These are phyloP conservation scores for Cyberlindnera maritima DNA, from an alignment of 805 yeast species.

Conservation along the genomic window DNA sequence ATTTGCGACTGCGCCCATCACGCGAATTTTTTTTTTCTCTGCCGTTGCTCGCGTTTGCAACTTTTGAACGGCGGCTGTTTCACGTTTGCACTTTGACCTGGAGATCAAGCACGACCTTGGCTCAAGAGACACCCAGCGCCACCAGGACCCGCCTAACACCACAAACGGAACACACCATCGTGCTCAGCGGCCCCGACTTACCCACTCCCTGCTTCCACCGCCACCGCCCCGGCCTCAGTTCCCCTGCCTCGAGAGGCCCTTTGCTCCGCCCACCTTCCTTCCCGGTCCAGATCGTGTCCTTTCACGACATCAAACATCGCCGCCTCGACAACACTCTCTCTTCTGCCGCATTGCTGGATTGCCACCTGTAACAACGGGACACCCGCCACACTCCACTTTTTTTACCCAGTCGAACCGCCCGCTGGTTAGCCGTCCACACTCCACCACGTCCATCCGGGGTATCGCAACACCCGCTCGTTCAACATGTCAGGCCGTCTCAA, in stretches of 20 bases:
- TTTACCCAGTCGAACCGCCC: not conserved
- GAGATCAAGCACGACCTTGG: not conserved
- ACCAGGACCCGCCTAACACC: not conserved
- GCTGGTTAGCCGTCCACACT: not conserved
- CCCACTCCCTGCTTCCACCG: not conserved
- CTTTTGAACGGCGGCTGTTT: conserved; percentile 2
- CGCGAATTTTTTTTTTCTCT: conserved; percentile 3
- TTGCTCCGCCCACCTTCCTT: not conserved
- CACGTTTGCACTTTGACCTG: not conserved
- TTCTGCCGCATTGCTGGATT: not conserved
- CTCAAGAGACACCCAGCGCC: not conserved
- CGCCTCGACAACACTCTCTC: not conserved
- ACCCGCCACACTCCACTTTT: not conserved
- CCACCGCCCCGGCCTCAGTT: not conserved
- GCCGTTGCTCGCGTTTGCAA: not conserved
- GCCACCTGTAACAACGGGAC: not conserved
- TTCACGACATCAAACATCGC: not conserved
- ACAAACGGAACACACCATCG: not conserved
- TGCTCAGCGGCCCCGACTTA: not conserved
- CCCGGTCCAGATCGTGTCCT: not conserved
- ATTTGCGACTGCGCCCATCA: not conserved
- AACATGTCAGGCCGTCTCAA: conserved; percentile 19
- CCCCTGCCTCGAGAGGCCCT: not conserved
- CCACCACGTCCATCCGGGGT: not conserved
- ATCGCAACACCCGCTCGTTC: conserved; percentile 4